Conservation (phyloP, 2,329 filamentous ascomycete genomes). For the Gliomastix tumulicola region DNA sequence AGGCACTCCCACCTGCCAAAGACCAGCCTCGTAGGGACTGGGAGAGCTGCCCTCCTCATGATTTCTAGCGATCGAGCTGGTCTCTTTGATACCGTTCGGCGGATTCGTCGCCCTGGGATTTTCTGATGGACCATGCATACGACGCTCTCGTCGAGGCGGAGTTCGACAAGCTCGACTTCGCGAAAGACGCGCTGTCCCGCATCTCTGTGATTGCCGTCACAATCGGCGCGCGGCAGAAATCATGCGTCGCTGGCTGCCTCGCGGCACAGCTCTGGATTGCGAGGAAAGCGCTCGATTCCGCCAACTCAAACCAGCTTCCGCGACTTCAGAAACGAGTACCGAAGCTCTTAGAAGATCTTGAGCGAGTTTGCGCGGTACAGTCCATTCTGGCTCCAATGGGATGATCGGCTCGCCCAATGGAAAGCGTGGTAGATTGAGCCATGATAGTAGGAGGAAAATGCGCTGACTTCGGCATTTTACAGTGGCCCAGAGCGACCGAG, state of each 20-base stretch:
- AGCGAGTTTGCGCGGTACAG: too few relatives aligned
- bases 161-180: background rate
- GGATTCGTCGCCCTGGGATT: background rate
- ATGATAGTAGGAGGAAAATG: too few relatives aligned
- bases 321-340: too few relatives aligned
- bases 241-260: background rate
- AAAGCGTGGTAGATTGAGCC: too few relatives aligned
- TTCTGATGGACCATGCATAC: background rate
- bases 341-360: too few relatives aligned
- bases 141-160: background rate
- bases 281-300: background rate
- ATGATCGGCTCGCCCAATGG: too few relatives aligned
- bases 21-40: background rate
- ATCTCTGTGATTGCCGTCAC: background rate
- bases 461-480: too few relatives aligned
- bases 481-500: too few relatives aligned
- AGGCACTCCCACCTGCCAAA: too few relatives aligned
- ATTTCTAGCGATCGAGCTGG: background rate
- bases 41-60: background rate
- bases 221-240: background rate
- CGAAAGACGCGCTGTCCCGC: background rate
- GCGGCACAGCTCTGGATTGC: background rate
- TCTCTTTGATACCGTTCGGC: background rate
- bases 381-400: too few relatives aligned
- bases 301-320: too few relatives aligned